These are phyloP conservation scores for Coniophora puteana DNA, from an alignment of 1,284 basidiomycete genomes.

Conservation along the genomic window DNA sequence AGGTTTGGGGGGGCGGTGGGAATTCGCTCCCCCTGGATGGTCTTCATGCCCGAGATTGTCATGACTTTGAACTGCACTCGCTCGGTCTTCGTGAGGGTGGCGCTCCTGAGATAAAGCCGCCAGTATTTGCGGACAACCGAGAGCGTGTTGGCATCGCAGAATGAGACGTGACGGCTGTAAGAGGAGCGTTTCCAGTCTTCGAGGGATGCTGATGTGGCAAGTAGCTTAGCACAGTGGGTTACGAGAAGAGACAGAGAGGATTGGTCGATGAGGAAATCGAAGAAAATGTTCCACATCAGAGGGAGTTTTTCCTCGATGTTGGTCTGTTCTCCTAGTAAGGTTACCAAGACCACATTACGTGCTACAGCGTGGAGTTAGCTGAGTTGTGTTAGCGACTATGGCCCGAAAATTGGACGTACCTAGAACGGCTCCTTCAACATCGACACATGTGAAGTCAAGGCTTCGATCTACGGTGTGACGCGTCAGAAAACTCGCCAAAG, in stretches of 20 bases:
- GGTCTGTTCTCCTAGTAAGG: slow-evolving; percentile 34
- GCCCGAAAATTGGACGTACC: no score
- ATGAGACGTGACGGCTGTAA: slow-evolving; percentile 35
- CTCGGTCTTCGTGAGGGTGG: slow-evolving; percentile 12
- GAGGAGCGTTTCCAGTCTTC: slow-evolving; percentile 39
- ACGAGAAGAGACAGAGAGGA: slow-evolving; percentile 34
- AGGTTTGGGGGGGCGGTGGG: no score
- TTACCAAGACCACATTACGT: slow-evolving; percentile 37
- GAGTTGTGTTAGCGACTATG: background rate
- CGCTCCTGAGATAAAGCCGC: slow-evolving; percentile 30
- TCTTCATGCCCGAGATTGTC: background rate
- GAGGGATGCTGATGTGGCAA: slow-evolving; percentile 31
- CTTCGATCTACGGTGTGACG: slow-evolving; percentile 35
- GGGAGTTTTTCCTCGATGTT: slow-evolving; percentile 16
- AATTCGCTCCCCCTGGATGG: slow-evolving; percentile 9
- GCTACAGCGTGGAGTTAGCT: slow-evolving; percentile 26
- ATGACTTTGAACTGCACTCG: slow-evolving; percentile 14
- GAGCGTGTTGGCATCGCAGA: slow-evolving; percentile 38
- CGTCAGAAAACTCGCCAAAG: no score
- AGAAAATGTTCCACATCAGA: slow-evolving; percentile 54
- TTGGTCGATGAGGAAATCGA: slow-evolving; percentile 49
- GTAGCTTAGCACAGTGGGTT: slow-evolving; percentile 42
- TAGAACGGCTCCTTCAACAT: slow-evolving; percentile 52
- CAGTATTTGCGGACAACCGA: slow-evolving; percentile 40
- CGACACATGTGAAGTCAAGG: slow-evolving; percentile 59